Conservation (phyloP, 306 rosid species). For the Trichosanthes cucumerina region DNA sequence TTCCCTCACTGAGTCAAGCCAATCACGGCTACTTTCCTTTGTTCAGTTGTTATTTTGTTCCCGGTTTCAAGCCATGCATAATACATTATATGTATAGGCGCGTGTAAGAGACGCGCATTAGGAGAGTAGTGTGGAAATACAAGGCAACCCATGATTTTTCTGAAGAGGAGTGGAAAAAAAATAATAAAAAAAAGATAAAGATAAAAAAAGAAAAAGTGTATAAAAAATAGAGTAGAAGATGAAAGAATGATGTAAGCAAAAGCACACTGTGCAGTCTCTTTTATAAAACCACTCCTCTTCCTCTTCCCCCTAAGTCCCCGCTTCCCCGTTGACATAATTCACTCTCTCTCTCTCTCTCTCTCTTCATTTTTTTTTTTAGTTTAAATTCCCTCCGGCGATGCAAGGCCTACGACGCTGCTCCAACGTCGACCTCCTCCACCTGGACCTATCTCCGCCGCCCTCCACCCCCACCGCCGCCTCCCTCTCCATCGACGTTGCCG, state of each 20-base stretch:
- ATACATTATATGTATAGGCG: not conserved
- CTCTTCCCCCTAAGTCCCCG: not conserved
- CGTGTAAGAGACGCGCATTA: not conserved
- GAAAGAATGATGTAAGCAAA: slow-evolving; percentile 40
- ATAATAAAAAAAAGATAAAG: too few species aligned
- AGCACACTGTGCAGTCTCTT: slow-evolving; percentile 12
- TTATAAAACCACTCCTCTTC: slow-evolving; percentile 15
- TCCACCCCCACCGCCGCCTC: slow-evolving; percentile 26
- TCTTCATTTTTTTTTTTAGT: not conserved
- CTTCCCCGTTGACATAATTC: slow-evolving; percentile 31
- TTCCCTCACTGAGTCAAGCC: too few species aligned
- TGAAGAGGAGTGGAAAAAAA: not conserved
- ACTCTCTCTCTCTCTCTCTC: not conserved
- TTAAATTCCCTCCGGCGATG: slow-evolving; percentile 25
- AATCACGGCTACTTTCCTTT: too few species aligned
- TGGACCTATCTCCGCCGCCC: slow-evolving; percentile 32
- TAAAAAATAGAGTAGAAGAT: not conserved
- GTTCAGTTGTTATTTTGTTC: too few species aligned
- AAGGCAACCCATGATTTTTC: not conserved
- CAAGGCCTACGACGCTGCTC: slow-evolving; percentile 66
- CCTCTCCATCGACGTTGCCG: slow-evolving; percentile 74
- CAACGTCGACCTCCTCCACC: slow-evolving; percentile 45
- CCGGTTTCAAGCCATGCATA: too few species aligned
- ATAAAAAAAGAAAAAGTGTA: not conserved
- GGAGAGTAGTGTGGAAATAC: not conserved